phyloP scores from a whole-genome alignment of 805 yeast genomes.

The Cephaloascus albidus region DNA sequence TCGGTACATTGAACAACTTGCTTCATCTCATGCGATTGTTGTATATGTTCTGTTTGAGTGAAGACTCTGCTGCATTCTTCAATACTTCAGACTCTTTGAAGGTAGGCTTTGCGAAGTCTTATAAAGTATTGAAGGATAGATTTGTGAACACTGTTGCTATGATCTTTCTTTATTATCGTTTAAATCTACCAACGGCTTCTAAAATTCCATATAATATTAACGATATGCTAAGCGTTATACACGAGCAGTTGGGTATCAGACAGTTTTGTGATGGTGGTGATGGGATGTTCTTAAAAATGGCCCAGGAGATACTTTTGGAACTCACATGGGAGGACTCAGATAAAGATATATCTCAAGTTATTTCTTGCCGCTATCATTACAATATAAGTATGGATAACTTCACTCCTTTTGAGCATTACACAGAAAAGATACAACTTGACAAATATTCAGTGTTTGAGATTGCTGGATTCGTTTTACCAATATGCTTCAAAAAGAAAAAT shows the following conservation, averaged over 20 bases:
- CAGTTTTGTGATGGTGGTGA: slow-evolving; percentile 58
- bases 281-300: slow-evolving; percentile 52
- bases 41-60: slow-evolving; percentile 42
- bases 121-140: slow-evolving; percentile 34
- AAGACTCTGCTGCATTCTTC: slow-evolving; percentile 35
- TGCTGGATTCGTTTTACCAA: slow-evolving; percentile 41
- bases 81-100: slow-evolving; percentile 29
- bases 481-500: slow-evolving; percentile 46
- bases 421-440: slow-evolving; percentile 18
- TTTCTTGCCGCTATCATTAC: slow-evolving; percentile 73
- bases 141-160: slow-evolving; percentile 27
- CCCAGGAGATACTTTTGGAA: slow-evolving; percentile 43
- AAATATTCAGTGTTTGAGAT: slow-evolving; percentile 25
- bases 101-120: slow-evolving; percentile 31
- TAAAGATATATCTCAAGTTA: slow-evolving; percentile 63
- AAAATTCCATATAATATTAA: slow-evolving; percentile 17
- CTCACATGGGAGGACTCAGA: slow-evolving; percentile 40
- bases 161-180: slow-evolving; percentile 25
- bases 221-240: slow-evolving; percentile 51
- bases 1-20: slow-evolving; percentile 11
- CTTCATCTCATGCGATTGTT: slow-evolving; percentile 28
- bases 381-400: slow-evolving; percentile 48
- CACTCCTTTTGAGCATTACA: slow-evolving; percentile 57
- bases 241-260: slow-evolving; percentile 62
- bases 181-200: slow-evolving; percentile 1